phyloP scores from a whole-genome alignment of 2,329 filamentous ascomycete genomes.

The Beauveria brongniartii region DNA sequence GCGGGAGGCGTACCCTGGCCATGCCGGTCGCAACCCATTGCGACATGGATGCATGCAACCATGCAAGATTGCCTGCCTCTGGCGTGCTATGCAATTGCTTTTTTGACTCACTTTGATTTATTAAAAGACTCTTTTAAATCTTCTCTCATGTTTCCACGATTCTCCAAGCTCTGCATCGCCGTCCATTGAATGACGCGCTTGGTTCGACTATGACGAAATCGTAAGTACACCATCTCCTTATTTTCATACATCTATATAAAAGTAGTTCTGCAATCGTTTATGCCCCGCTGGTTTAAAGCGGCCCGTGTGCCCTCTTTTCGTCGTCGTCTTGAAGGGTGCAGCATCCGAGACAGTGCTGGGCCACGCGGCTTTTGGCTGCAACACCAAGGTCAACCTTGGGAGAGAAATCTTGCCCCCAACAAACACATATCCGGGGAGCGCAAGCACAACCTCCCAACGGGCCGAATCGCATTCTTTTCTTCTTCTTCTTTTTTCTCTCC shows the following conservation, averaged over 20 bases:
- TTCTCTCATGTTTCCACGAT: neutral
- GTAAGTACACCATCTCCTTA: neutral
- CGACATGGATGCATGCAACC: neutral
- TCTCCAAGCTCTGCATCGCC: neutral
- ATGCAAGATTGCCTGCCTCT: neutral
- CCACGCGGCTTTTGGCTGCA: constrained; percentile 1
- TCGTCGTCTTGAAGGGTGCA: neutral
- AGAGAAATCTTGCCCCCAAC: neutral
- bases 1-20: constrained; percentile 3
- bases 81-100: neutral
- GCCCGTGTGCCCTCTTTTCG: neutral
- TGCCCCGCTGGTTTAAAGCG: neutral
- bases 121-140: too few relatives aligned
- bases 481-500: neutral
- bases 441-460: neutral
- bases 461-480: neutral
- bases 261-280: neutral
- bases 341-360: neutral
- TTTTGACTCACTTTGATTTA: too few relatives aligned
- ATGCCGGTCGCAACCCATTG: neutral
- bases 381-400: neutral
- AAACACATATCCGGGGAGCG: neutral
- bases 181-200: neutral
- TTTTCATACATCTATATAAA: neutral
- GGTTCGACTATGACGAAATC: neutral